Conservation (phyloP, 192 early-diverging fungal genomes). For the Entophlyctis luteolus region DNA sequence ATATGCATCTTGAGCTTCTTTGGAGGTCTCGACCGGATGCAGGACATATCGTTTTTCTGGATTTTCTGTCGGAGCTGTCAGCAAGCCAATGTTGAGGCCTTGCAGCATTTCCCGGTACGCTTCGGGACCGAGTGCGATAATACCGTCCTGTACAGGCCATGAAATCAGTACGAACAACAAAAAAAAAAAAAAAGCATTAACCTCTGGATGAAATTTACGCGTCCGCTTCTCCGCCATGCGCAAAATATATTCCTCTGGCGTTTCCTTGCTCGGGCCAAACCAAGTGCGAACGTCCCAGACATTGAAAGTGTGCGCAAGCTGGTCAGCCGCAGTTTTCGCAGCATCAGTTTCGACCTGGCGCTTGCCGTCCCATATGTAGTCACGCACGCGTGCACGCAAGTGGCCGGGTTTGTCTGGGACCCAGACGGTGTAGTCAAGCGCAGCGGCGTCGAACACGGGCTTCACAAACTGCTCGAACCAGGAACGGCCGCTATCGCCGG, state of each 20-base stretch:
- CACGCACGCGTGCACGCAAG: slow-evolving; percentile 4
- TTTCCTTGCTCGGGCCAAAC: background rate
- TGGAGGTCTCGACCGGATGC: slow-evolving; percentile 5
- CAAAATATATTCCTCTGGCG: slow-evolving; percentile 12
- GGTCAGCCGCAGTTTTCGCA: background rate
- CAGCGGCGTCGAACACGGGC: slow-evolving; percentile 18
- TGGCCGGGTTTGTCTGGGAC: background rate
- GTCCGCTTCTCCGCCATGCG: background rate
- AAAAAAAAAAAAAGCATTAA: background rate
- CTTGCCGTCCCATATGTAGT: slow-evolving; percentile 11
- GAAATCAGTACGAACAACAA: background rate
- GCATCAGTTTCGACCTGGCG: background rate
- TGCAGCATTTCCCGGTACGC: slow-evolving; percentile 13
- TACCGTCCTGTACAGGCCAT: slow-evolving; percentile 5
- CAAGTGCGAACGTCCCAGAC: background rate
- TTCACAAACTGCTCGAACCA: slow-evolving; percentile 16
- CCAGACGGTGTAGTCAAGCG: slow-evolving; percentile 4
- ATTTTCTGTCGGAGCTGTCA: background rate
- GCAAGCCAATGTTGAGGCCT: slow-evolving; percentile 3
- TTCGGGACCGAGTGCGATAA: slow-evolving; percentile 16
- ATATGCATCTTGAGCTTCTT: background rate
- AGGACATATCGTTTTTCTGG: slow-evolving; percentile 9
- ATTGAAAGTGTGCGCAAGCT: background rate
- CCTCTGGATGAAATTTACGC: slow-evolving; percentile 9
- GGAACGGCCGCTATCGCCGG: background rate